phyloP scores from a whole-genome alignment of 768 basidiomycete genomes.

The Russula olivacea region DNA sequence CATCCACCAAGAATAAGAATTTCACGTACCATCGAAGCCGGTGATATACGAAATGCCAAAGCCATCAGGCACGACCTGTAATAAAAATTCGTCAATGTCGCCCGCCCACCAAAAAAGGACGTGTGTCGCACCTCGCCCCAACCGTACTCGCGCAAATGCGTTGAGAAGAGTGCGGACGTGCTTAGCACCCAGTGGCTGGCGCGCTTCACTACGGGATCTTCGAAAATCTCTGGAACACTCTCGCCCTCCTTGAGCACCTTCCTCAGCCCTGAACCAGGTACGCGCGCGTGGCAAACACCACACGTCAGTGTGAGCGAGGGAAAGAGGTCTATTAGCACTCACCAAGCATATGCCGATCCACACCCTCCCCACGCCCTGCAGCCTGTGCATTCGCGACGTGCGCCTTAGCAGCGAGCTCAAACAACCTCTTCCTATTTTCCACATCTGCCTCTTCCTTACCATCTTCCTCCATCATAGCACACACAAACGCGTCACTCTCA shows the following conservation, averaged over 20 bases:
- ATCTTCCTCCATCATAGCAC: conserved; percentile 55
- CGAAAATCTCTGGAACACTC: conserved; percentile 60
- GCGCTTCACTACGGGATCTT: conserved; percentile 66
- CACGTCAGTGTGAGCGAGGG: background rate
- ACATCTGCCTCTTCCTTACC: conserved; percentile 36
- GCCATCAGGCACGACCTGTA: conserved; percentile 81
- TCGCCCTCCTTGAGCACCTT: conserved; percentile 59
- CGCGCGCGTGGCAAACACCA: background rate
- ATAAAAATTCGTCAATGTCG: background rate
- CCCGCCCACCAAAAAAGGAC: background rate
- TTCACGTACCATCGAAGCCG: conserved; percentile 62
- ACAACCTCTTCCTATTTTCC: conserved; percentile 46
- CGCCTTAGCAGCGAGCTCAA: conserved; percentile 54
- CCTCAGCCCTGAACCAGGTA: conserved; percentile 53
- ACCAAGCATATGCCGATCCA: conserved; percentile 89
- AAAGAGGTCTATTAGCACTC: conserved; percentile 24
- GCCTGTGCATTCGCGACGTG: conserved; percentile 62
- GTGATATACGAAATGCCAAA: conserved; percentile 96
- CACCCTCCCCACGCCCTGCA: conserved; percentile 63
- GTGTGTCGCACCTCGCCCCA: conserved; percentile 71
- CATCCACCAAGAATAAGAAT: no score
- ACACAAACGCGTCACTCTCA: conserved; percentile 74
- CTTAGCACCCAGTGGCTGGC: conserved; percentile 83
- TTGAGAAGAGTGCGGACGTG: conserved; percentile 85
- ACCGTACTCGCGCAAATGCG: conserved; percentile 77